phyloP scores from a whole-genome alignment of 176 grass and related monocot genomes.

The Secale cereale region DNA sequence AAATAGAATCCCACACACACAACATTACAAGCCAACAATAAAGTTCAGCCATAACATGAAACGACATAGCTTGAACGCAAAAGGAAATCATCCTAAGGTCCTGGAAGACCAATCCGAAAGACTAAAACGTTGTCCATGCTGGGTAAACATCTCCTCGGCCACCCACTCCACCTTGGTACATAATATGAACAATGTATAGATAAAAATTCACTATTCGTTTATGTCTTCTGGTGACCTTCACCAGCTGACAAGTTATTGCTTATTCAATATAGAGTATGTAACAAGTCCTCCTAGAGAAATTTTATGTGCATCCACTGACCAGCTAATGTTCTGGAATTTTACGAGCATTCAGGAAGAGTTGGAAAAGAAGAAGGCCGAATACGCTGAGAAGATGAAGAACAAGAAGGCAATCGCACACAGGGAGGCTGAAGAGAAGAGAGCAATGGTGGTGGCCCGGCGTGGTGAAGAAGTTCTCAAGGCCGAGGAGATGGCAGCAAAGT shows the following conservation, averaged over 20 bases:
- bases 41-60: too few species aligned
- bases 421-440: slow-evolving; percentile 79
- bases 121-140: too few species aligned
- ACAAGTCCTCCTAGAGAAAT: not conserved
- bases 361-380: slow-evolving; percentile 76
- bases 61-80: too few species aligned
- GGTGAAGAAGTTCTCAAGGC: slow-evolving; percentile 75
- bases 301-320: not conserved
- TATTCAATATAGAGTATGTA: not conserved
- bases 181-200: not conserved
- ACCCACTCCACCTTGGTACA: not conserved
- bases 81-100: too few species aligned
- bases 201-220: not conserved
- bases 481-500: slow-evolving; percentile 79
- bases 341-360: slow-evolving; percentile 52
- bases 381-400: slow-evolving; percentile 82
- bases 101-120: too few species aligned
- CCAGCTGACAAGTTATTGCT: not conserved
- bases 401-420: slow-evolving; percentile 61
- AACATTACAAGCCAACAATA: too few species aligned
- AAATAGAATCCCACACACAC: too few species aligned
- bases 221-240: not conserved
- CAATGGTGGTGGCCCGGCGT: slow-evolving; percentile 40
- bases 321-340: not conserved
- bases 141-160: too few species aligned